Conservation (phyloP, 805 yeast species). For the Candida orba region DNA sequence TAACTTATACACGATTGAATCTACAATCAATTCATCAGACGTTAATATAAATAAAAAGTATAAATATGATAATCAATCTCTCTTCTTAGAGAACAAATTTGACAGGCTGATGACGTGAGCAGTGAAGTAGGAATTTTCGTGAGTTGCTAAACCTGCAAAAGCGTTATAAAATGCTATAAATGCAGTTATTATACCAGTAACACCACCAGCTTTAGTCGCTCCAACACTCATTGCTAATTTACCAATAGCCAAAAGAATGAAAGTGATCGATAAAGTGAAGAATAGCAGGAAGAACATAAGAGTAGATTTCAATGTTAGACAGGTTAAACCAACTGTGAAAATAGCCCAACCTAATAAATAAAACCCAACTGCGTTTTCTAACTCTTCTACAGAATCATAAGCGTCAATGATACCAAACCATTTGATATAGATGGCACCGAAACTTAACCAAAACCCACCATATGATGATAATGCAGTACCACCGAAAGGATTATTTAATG, state of each 20-base stretch:
- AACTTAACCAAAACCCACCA: constrained; percentile 62
- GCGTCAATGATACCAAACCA: constrained; percentile 45
- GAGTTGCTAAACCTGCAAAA: constrained; percentile 59
- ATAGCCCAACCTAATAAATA: constrained; percentile 48
- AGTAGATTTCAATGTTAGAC: constrained; percentile 43
- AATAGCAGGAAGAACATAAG: constrained; percentile 42
- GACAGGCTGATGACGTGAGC: constrained; percentile 30
- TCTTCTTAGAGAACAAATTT: constrained; percentile 20
- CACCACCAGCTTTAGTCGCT: constrained; percentile 51
- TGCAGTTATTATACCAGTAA: constrained; percentile 54
- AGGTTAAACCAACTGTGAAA: constrained; percentile 40
- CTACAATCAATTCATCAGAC: constrained; percentile 10
- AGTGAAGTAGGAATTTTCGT: constrained; percentile 54
- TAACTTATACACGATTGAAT: too few species aligned
- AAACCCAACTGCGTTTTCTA: constrained; percentile 43
- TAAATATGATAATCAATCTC: neutral
- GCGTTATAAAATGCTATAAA: constrained; percentile 66
- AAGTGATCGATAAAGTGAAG: constrained; percentile 39
- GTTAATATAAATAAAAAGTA: constrained; percentile 1
- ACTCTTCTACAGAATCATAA: constrained; percentile 32
- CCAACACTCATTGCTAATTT: constrained; percentile 32
- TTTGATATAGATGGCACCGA: constrained; percentile 51
- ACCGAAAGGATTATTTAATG: constrained; percentile 59
- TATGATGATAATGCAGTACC: constrained; percentile 33
- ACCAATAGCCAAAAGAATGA: constrained; percentile 39